These are phyloP conservation scores for Sarocladium strictum DNA, from an alignment of 2,329 filamentous ascomycete genomes.

Conservation along the genomic window DNA sequence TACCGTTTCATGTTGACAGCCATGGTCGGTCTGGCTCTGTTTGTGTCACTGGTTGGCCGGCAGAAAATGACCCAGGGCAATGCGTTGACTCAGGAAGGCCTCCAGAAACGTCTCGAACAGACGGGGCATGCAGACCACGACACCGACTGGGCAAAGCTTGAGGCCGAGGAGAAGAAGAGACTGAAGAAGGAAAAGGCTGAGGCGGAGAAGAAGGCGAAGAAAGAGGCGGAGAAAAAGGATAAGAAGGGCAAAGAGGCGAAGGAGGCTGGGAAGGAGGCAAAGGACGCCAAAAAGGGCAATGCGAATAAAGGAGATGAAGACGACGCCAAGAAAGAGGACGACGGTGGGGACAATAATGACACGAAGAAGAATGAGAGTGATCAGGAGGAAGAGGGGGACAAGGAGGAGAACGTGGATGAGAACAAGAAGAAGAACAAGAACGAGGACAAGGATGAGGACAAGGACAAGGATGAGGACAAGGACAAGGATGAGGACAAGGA, in stretches of 20 bases:
- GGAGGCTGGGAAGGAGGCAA: slow-evolving; percentile 17
- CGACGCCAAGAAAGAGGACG: slow-evolving; percentile 18
- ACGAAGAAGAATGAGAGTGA: slow-evolving; percentile 14
- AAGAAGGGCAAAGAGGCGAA: slow-evolving; percentile 22
- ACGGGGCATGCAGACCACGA: slow-evolving; percentile 27
- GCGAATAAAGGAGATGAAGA: slow-evolving; percentile 19
- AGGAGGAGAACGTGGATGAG: slow-evolving; percentile 14
- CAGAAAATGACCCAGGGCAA: slow-evolving; percentile 58
- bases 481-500: neutral
- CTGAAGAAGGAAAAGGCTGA: slow-evolving; percentile 32
- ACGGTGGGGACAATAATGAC: slow-evolving; percentile 15
- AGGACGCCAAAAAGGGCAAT: slow-evolving; percentile 18
- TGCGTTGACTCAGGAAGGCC: neutral
- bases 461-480: slow-evolving; percentile 10
- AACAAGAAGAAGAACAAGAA: slow-evolving; percentile 13
- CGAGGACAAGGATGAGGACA: slow-evolving; percentile 8
- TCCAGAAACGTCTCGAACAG: neutral
- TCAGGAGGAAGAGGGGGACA: slow-evolving; percentile 21
- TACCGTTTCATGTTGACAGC: slow-evolving; percentile 93
- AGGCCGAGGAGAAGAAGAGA: slow-evolving; percentile 33
- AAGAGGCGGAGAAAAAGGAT: slow-evolving; percentile 28
- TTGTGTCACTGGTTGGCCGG: slow-evolving; percentile 73
- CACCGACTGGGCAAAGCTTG: slow-evolving; percentile 40
- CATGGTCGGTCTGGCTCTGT: slow-evolving; percentile 76
- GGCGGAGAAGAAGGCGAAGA: slow-evolving; percentile 30